These are phyloP conservation scores for Fonsecaea erecta DNA, from an alignment of 2,329 filamentous ascomycete species.

Conservation along the genomic window DNA sequence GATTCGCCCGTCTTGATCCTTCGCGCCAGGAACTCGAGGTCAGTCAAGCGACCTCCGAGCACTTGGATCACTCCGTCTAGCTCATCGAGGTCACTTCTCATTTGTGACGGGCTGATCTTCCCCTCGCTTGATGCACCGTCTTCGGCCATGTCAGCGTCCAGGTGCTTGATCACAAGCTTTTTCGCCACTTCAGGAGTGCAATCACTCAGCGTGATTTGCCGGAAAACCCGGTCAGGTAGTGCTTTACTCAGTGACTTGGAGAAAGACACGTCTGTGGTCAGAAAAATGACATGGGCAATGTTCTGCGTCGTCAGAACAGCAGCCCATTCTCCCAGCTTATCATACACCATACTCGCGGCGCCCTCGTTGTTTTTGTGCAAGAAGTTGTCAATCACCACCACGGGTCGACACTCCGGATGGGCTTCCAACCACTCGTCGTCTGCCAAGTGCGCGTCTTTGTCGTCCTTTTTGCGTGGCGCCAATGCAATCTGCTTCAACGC, in stretches of 20 bases:
- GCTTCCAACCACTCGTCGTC: slow-evolving; percentile 90
- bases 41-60: slow-evolving; percentile 89
- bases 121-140: slow-evolving; percentile 44
- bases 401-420: slow-evolving; percentile 79
- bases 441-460: slow-evolving; percentile 71
- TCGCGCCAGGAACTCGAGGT: slow-evolving; percentile 91
- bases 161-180: slow-evolving; percentile 82
- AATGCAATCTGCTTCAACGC: slow-evolving; percentile 80
- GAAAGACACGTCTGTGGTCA: slow-evolving; percentile 87
- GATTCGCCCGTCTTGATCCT: slow-evolving; percentile 85
- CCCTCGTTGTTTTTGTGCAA: slow-evolving; percentile 75
- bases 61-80: slow-evolving; percentile 79
- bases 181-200: slow-evolving; percentile 85
- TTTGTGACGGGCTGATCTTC: slow-evolving; percentile 53
- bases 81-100: slow-evolving; percentile 65
- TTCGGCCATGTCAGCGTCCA: slow-evolving; percentile 57
- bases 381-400: slow-evolving; percentile 92
- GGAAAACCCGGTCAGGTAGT: slow-evolving; percentile 88
- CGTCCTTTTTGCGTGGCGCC: slow-evolving; percentile 69
- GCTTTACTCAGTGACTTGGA: slow-evolving; percentile 85
- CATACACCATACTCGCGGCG: slow-evolving; percentile 66
- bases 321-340: slow-evolving; percentile 87
- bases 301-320: slow-evolving; percentile 83
- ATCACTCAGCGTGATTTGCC: slow-evolving; percentile 82
- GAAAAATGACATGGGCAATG: slow-evolving; percentile 89